Base-by-base conservation (phyloP, 768 basidiomycete species). In the Termitomyces eurrhizus region DNA sequence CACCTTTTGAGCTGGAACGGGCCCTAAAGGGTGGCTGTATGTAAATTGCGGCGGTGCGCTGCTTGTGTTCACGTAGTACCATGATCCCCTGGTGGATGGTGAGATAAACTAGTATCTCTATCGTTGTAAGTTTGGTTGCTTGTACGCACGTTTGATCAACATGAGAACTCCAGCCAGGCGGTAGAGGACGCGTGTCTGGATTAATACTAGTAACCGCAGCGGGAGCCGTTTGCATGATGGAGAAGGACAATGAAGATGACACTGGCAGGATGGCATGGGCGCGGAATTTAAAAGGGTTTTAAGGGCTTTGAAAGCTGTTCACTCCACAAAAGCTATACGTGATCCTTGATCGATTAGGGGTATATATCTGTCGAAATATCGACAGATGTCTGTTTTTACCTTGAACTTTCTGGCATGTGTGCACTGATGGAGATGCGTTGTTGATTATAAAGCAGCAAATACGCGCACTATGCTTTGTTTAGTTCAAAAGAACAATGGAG, bases 41-140 rank as follows among this genome's bases (percentile, higher is more conserved):
- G 74, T 70, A 29, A 76, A 67, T 37, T 71, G 72, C 7, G 75
- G 72, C 5, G 75, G 76, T 14, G 60, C 57, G 11, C 62, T 64
- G 45, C 63, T 69, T 29, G 66, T 69, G 60, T 75, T 73, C 44
- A 75, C 68, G 60, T 77, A 77, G 63, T 71, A 77, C 73, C 72
- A 74, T 36, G 35, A 48, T 49, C 59, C 55, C 33, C 59, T 63
- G 12, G 36, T 49, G 7, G 48, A 14, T 21, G 4, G 18, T 35
- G 2, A 21, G n/a, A 11, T 44, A 2, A 18, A 49, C 50, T 32
- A 60, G n/a, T 16, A 33, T 7, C 7, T 8, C n/a, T 41, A 36
- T 48, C 13, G 1, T 33, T 7, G 32, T 11, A 39, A 44, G n/a
- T 21, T 4, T 7, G 42, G 7, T 7, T 13, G 7, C 18, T 41